Conservation (phyloP, 257 asterid species). For the Leonotis leonurus region DNA sequence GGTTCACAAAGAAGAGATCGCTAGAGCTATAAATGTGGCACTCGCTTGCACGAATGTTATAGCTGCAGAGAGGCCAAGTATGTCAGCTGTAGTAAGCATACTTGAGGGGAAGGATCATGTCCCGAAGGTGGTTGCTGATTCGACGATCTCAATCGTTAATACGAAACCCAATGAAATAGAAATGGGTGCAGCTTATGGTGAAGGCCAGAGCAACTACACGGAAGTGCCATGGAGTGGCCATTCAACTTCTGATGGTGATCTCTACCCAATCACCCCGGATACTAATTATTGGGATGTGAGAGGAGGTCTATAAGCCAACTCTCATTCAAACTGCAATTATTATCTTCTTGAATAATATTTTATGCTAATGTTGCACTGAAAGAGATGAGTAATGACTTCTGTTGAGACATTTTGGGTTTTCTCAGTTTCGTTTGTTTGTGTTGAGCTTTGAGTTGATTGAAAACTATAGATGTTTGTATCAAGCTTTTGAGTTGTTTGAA, state of each 20-base stretch:
- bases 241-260: constrained; percentile 34
- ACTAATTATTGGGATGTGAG: constrained; percentile 38
- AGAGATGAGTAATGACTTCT: too few species aligned
- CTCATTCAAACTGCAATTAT: too few species aligned
- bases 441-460: too few species aligned
- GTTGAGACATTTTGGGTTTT: too few species aligned
- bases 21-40: constrained; percentile 31
- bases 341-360: too few species aligned
- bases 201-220: constrained; percentile 19
- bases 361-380: too few species aligned
- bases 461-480: too few species aligned
- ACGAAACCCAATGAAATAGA: background rate
- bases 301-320: constrained; percentile 14
- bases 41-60: constrained; percentile 40
- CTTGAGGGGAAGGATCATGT: constrained; percentile 36
- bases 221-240: constrained; percentile 43
- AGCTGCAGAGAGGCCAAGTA: constrained; percentile 43
- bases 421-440: too few species aligned
- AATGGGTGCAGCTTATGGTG: background rate
- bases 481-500: too few species aligned
- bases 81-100: constrained; percentile 57
- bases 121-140: constrained; percentile 7
- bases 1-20: constrained; percentile 31
- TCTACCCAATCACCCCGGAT: constrained; percentile 34
- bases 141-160: background rate